Percentiles rank a stretch among this genome's conserved stretches.
Conservation (phyloP, 495 filamentous ascomycete genomes). For the Talaromyces nanjingensis region DNA sequence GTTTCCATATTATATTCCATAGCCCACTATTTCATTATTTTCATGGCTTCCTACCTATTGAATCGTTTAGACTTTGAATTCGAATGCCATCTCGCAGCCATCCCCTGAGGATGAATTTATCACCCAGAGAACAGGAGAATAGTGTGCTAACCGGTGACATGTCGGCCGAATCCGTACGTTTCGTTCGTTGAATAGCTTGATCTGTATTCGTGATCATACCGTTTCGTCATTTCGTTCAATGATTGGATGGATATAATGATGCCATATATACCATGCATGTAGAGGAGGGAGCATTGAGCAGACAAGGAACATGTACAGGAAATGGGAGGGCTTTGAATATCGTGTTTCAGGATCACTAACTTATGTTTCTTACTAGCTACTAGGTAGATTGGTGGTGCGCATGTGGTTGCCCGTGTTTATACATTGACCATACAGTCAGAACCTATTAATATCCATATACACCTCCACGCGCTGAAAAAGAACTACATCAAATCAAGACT, state of each 20-base stretch:
- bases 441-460: neutral
- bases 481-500: conserved; percentile 1
- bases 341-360: no score
- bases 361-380: no score
- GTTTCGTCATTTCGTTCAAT: neutral
- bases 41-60: neutral
- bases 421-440: neutral
- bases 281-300: neutral
- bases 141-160: neutral
- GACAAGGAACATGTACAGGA: neutral
- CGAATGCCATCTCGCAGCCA: neutral
- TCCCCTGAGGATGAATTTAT: neutral
- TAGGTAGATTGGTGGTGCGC: neutral
- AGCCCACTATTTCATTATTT: neutral
- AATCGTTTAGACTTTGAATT: neutral
- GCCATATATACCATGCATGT: neutral
- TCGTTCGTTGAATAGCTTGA: neutral
- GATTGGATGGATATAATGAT: neutral
- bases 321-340: neutral
- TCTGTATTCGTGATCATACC: neutral
- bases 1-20: conserved; percentile 5
- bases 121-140: neutral
- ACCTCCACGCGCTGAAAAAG: neutral
- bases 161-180: neutral
- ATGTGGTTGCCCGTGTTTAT: neutral